These are phyloP conservation scores for Solanum aculeatissimum DNA, from an alignment of 305 asterid species.

Conservation along the genomic window DNA sequence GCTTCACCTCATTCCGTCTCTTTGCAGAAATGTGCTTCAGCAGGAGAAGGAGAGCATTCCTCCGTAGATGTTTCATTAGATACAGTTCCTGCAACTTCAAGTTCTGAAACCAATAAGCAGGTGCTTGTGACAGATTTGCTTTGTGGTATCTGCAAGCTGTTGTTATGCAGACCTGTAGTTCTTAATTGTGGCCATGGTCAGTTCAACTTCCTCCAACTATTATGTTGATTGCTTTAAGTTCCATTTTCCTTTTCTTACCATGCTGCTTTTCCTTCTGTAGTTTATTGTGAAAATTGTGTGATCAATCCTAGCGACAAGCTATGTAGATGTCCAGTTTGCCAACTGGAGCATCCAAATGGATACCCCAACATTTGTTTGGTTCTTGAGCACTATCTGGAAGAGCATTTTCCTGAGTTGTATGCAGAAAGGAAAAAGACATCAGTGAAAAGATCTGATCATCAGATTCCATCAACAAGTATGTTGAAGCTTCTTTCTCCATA, in stretches of 20 bases:
- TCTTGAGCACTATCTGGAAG: conserved; percentile 51
- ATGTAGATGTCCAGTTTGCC: conserved; percentile 50
- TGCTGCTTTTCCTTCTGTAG: conserved; percentile 29
- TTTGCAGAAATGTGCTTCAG: not conserved
- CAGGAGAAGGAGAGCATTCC: conserved; percentile 4
- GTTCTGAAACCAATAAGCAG: conserved; percentile 11
- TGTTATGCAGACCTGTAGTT: conserved; percentile 51
- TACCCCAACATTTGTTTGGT: conserved; percentile 50
- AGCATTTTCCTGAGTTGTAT: conserved; percentile 38
- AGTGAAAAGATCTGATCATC: not conserved
- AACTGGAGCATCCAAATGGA: conserved; percentile 49
- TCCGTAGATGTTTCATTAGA: conserved; percentile 3
- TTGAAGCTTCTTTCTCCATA: conserved; percentile 3
- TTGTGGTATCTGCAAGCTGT: conserved; percentile 49
- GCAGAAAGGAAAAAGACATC: conserved; percentile 30
- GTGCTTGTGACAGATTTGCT: conserved; percentile 23
- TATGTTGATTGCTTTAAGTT: not conserved
- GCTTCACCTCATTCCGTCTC: conserved; percentile 7
- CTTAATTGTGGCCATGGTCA: conserved; percentile 79
- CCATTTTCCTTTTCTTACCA: not conserved
- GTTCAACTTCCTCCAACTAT: not conserved
- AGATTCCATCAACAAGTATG: conserved; percentile 30
- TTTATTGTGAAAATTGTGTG: conserved; percentile 55
- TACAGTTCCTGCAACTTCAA: conserved; percentile 1
- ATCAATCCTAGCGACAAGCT: conserved; percentile 19